phyloP scores from a whole-genome alignment of 305 asterid species.

The Andrographis paniculata region DNA sequence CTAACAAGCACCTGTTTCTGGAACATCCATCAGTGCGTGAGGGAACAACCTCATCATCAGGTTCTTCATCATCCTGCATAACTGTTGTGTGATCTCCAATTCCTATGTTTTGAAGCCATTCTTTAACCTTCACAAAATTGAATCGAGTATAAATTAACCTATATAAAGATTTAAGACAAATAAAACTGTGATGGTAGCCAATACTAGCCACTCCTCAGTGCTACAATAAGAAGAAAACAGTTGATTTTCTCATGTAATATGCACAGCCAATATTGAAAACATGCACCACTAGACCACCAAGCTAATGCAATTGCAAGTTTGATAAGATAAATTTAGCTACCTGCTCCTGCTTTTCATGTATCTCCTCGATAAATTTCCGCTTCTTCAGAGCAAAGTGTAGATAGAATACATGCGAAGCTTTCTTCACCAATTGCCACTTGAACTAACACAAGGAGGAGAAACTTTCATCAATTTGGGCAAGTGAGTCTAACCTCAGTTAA shows the following conservation, averaged over 20 bases:
- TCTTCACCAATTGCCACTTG: constrained; percentile 96
- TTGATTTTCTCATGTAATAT: neutral
- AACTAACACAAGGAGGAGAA: constrained; percentile 37
- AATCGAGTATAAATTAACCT: neutral
- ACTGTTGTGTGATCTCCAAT: constrained; percentile 70
- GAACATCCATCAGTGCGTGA: constrained; percentile 53
- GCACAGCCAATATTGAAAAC: neutral
- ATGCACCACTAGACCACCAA: neutral
- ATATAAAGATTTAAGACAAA: neutral
- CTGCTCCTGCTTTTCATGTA: constrained; percentile 80
- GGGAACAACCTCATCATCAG: constrained; percentile 72
- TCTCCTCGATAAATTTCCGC: constrained; percentile 87
- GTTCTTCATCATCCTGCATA: constrained; percentile 81
- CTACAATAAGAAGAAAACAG: constrained; percentile 13
- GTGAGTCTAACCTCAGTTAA: neutral
- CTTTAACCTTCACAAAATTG: constrained; percentile 17
- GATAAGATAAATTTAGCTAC: neutral
- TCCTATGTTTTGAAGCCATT: constrained; percentile 97
- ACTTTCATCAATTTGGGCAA: constrained; percentile 24
- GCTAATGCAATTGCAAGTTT: too few species aligned
- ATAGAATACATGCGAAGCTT: constrained; percentile 13
- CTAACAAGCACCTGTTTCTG: constrained; percentile 64
- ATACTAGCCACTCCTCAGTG: neutral
- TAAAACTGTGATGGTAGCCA: neutral
- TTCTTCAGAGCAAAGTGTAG: constrained; percentile 15